Conservation (phyloP, 495 filamentous ascomycete species). For the Evansstolkia leycettana region DNA sequence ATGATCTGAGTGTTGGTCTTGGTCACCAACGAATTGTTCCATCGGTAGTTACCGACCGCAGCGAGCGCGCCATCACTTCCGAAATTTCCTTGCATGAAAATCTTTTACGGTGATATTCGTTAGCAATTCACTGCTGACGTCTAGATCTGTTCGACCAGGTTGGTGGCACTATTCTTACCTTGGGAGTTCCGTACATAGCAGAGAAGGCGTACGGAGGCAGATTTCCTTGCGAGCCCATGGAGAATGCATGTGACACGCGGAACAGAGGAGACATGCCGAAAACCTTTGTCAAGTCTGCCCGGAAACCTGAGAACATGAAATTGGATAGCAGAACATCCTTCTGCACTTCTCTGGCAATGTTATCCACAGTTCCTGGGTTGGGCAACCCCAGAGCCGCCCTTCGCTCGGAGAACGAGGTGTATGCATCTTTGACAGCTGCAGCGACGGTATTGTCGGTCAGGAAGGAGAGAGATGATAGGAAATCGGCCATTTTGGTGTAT, state of each 20-base stretch:
- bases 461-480: constrained; percentile 48
- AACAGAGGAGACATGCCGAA: constrained; percentile 89
- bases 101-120: constrained; percentile 32
- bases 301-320: constrained; percentile 87
- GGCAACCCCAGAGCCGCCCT: constrained; percentile 76
- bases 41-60: constrained; percentile 82
- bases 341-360: constrained; percentile 82
- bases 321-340: constrained; percentile 91
- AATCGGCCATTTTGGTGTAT: constrained; percentile 27
- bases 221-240: constrained; percentile 70
- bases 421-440: constrained; percentile 60
- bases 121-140: too few species aligned
- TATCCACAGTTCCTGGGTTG: constrained; percentile 88
- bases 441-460: constrained; percentile 61
- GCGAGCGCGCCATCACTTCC: constrained; percentile 78
- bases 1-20: constrained; percentile 78
- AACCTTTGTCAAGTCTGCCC: constrained; percentile 90
- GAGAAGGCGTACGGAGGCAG: constrained; percentile 90
- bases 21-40: constrained; percentile 60
- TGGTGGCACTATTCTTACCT: constrained; percentile 42
- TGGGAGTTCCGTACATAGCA: constrained; percentile 81
- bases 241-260: constrained; percentile 92
- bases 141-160: too few species aligned
- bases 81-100: constrained; percentile 89
- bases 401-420: constrained; percentile 70